Evolutionary conservation across 2,329 filamentous ascomycete genomes (phyloP).

Genomic region (Pseudogymnoascus sp.): DNA sequence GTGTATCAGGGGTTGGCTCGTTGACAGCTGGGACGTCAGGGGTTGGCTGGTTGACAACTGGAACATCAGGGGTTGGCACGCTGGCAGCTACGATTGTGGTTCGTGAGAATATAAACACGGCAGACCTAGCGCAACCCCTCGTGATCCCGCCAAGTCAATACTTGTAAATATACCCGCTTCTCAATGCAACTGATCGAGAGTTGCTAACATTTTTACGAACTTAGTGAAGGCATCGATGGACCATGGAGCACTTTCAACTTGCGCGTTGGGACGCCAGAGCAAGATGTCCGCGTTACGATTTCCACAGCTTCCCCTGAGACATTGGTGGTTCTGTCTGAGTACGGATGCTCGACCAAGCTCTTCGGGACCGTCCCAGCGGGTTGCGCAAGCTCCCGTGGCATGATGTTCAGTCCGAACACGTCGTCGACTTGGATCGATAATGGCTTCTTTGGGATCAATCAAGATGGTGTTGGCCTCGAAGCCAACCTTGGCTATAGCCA

Average conservation of each 20-base stretch:
- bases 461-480: constrained; percentile 30
- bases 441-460: constrained; percentile 30
- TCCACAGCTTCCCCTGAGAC: constrained; percentile 33
- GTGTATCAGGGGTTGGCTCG: neutral
- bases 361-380: constrained; percentile 28
- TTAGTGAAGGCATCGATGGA: constrained; percentile 33
- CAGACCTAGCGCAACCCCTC: constrained; percentile 15
- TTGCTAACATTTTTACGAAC: neutral
- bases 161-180: constrained; percentile 24
- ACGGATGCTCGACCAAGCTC: constrained; percentile 24
- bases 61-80: neutral
- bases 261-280: constrained; percentile 31
- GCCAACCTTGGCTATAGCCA: constrained; percentile 31
- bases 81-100: neutral
- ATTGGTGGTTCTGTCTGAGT: constrained; percentile 27
- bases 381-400: constrained; percentile 31
- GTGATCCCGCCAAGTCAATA: constrained; percentile 31
- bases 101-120: neutral
- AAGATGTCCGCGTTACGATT: constrained; percentile 30
- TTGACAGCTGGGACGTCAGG: neutral
- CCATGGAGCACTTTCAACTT: constrained; percentile 34
- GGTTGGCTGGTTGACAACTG: neutral
- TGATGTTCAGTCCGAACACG: constrained; percentile 27
- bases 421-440: constrained; percentile 31
- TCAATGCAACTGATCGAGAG: neutral